A percentile compares a stretch with the other conserved stretches of the same genome.
phyloP scores from a whole-genome alignment of 306 rosid species.

The Ormosia emarginata region DNA sequence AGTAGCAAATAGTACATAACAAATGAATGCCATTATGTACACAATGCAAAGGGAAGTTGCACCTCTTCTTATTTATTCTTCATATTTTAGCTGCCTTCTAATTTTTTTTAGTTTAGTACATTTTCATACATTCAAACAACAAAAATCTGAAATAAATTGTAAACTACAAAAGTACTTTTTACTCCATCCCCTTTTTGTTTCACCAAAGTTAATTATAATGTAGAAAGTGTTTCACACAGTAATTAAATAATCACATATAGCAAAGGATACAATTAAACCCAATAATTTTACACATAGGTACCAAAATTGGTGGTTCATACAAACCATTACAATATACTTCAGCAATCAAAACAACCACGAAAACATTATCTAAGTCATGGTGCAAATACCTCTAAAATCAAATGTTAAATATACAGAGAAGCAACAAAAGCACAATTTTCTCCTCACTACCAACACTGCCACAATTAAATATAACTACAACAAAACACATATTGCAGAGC shows the following conservation, averaged over 20 bases:
- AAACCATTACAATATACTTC: not conserved
- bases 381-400: not conserved
- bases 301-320: not conserved
- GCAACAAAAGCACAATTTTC: not conserved
- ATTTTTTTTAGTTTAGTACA: not conserved
- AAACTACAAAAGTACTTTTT: not conserved
- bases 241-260: not conserved
- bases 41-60: not conserved
- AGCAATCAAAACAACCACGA: not conserved
- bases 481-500: constrained; percentile 19
- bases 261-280: not conserved
- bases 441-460: not conserved
- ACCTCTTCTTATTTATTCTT: not conserved
- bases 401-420: not conserved
- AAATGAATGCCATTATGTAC: not conserved
- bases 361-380: not conserved
- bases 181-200: not conserved
- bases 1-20: not conserved
- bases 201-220: not conserved
- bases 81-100: not conserved
- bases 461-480: constrained; percentile 9
- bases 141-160: not conserved
- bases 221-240: not conserved
- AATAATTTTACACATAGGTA: not conserved
- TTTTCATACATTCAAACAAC: not conserved